A percentile compares a stretch with the other conserved stretches of the same genome.
Evolutionary conservation across 2,329 filamentous ascomycete genomes (phyloP).

Genomic region (Xylariaceae sp.): DNA sequence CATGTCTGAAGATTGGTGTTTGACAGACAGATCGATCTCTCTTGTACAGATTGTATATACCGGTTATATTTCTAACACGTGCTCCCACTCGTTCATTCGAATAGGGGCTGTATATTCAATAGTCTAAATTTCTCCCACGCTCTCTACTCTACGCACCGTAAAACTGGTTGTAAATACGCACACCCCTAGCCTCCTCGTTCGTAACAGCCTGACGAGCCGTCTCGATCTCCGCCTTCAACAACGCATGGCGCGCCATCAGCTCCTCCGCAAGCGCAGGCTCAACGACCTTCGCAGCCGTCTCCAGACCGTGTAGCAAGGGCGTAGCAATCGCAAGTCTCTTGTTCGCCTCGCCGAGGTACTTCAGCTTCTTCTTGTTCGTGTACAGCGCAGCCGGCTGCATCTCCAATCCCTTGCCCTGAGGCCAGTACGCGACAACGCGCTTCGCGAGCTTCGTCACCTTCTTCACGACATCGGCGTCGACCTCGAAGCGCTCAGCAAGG

Average conservation of each 20-base stretch:
- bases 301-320: constrained; percentile 41
- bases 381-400: constrained; percentile 35
- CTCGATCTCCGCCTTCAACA: constrained; percentile 36
- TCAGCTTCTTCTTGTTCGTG: constrained; percentile 24
- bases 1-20: background rate
- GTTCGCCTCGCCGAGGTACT: constrained; percentile 34
- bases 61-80: constrained; percentile 10
- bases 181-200: constrained; percentile 19
- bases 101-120: background rate
- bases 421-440: constrained; percentile 39
- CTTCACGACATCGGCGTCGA: constrained; percentile 28
- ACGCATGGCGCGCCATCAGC: constrained; percentile 38
- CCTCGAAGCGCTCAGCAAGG: constrained; percentile 34
- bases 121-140: background rate
- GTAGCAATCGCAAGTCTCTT: constrained; percentile 35
- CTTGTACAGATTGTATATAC: constrained; percentile 18
- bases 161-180: constrained; percentile 31
- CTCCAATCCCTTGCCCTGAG: constrained; percentile 33
- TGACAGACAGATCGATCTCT: constrained; percentile 11
- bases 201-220: constrained; percentile 24
- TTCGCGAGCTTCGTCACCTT: constrained; percentile 36
- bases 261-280: constrained; percentile 33
- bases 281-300: constrained; percentile 39
- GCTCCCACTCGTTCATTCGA: background rate
- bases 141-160: constrained; percentile 20